phyloP scores from a whole-genome alignment of 148 eudicot species.

The Chenopodium berlandieri region DNA sequence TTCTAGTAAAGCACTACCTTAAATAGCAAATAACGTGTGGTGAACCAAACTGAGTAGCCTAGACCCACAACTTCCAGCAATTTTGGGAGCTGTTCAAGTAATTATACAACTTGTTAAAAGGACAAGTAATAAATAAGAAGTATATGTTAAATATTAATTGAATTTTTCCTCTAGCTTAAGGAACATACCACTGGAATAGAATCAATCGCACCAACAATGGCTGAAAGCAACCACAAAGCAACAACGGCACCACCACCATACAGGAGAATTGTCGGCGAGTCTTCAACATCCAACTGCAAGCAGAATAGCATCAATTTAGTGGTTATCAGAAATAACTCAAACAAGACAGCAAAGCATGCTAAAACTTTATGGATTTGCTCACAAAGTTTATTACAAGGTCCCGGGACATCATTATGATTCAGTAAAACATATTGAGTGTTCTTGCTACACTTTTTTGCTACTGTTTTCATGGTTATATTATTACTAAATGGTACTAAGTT shows the following conservation, averaged over 20 bases:
- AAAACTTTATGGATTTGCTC: background rate
- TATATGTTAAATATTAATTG: too few relatives aligned
- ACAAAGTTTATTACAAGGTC: background rate
- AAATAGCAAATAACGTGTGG: constrained; percentile 67
- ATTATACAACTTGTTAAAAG: background rate
- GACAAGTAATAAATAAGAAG: too few relatives aligned
- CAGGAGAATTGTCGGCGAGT: constrained; percentile 42
- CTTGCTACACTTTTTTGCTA: background rate
- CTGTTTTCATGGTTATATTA: too few relatives aligned
- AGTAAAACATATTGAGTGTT: background rate
- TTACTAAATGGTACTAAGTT: too few relatives aligned
- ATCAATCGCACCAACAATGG: constrained; percentile 73
- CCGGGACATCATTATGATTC: background rate
- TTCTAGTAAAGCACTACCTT: constrained; percentile 42
- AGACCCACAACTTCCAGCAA: constrained; percentile 83
- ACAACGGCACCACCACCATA: constrained; percentile 53
- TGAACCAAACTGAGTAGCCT: constrained; percentile 76
- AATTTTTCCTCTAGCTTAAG: background rate
- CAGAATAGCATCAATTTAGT: background rate
- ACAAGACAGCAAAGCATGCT: background rate
- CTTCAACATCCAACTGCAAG: constrained; percentile 60
- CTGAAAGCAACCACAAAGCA: constrained; percentile 59
- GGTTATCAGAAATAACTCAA: background rate
- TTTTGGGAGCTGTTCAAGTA: constrained; percentile 52
- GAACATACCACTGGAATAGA: constrained; percentile 67